These are phyloP conservation scores for Pseudopediastrum boryanum DNA, from an alignment of 139 green algal species.

Conservation along the genomic window DNA sequence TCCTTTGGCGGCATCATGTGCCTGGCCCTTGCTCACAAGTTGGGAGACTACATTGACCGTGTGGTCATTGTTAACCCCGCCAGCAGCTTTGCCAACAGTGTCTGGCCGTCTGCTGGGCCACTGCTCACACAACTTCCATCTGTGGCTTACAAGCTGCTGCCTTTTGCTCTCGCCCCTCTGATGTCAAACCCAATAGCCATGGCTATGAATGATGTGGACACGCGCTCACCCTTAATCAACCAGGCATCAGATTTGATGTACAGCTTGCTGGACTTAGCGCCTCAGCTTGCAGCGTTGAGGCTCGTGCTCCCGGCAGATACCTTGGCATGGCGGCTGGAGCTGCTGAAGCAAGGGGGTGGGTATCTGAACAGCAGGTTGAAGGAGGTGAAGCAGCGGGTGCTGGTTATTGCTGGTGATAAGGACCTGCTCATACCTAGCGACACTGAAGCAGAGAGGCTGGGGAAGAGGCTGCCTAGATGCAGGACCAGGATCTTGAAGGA, in stretches of 20 bases:
- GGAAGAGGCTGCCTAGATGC: conserved; percentile 54
- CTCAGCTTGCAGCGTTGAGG: conserved; percentile 64
- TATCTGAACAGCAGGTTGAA: conserved; percentile 62
- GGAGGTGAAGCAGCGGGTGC: conserved; percentile 65
- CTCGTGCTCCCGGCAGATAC: conserved; percentile 75
- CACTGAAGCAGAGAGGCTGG: conserved; percentile 62
- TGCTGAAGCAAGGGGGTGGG: conserved; percentile 71
- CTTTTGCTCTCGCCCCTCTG: conserved; percentile 76
- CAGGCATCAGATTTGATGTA: conserved; percentile 41
- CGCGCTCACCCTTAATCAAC: background rate
- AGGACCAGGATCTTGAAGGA: conserved; percentile 41
- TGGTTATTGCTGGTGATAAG: conserved; percentile 63
- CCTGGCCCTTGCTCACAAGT: conserved; percentile 66
- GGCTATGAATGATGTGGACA: conserved; percentile 40
- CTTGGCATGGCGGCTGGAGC: conserved; percentile 77
- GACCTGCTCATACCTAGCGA: conserved; percentile 73
- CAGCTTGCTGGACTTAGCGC: conserved; percentile 53
- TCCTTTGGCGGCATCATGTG: conserved; percentile 86
- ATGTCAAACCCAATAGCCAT: conserved; percentile 85
- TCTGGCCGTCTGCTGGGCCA: conserved; percentile 77
- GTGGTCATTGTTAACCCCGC: conserved; percentile 87
- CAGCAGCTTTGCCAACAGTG: conserved; percentile 71
- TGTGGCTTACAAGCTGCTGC: conserved; percentile 76
- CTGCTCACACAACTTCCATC: conserved; percentile 66
- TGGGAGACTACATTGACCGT: conserved; percentile 30